Conservation (phyloP, 441 rosid genomes). For the Hura crepitans region DNA sequence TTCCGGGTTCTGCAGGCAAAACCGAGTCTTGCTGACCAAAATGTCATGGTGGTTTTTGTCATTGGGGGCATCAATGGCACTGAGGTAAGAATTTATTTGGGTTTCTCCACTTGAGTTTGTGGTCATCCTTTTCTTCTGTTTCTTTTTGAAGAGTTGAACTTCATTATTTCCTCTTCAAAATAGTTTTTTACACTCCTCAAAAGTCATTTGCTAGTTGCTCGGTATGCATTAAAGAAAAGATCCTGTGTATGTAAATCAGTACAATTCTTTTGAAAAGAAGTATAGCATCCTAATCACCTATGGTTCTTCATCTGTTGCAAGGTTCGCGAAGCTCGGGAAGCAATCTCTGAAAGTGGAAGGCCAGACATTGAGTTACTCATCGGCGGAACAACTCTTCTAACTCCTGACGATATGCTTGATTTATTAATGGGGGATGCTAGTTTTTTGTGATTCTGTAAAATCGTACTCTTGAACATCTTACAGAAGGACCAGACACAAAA, state of each 20-base stretch:
- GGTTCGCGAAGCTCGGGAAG: slow-evolving; percentile 81
- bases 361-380: slow-evolving; percentile 66
- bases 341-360: slow-evolving; percentile 72
- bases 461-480: not conserved
- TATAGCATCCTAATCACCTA: not conserved
- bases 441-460: slow-evolving; percentile 36
- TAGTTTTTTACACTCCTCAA: not conserved
- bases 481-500: not conserved
- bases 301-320: slow-evolving; percentile 21
- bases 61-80: slow-evolving; percentile 83
- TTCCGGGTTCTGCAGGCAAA: slow-evolving; percentile 53
- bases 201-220: not conserved
- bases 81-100: slow-evolving; percentile 47
- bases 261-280: not conserved
- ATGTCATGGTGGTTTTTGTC: slow-evolving; percentile 72
- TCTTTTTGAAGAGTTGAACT: not conserved
- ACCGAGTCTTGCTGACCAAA: slow-evolving; percentile 79
- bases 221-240: not conserved
- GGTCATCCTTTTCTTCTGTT: slow-evolving; percentile 2
- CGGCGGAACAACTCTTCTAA: slow-evolving; percentile 87
- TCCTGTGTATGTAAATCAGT: not conserved
- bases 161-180: not conserved
- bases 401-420: slow-evolving; percentile 82
- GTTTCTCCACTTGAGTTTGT: not conserved
- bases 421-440: slow-evolving; percentile 58